Conservation (phyloP, 164 flowering plant species). For the Tinospora cordifolia region DNA sequence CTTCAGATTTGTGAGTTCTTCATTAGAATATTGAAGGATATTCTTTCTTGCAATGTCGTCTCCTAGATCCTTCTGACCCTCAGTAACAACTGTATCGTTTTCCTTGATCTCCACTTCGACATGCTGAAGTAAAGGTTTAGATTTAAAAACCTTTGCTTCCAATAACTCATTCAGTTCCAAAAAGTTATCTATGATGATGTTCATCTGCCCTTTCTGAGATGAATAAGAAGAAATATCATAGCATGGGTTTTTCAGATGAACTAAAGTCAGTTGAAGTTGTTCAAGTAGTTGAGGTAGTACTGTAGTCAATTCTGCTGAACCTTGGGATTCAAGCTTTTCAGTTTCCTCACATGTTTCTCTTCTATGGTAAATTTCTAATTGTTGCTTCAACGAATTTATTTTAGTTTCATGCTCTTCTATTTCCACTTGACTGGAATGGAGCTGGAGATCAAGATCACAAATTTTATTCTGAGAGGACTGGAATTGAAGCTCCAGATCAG, state of each 20-base stretch:
- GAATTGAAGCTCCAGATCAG: conserved; percentile 37
- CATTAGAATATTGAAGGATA: conserved; percentile 15
- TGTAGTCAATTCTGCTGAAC: conserved; percentile 14
- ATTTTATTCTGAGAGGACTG: conserved; percentile 29
- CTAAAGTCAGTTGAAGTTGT: conserved; percentile 33
- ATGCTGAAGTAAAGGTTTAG: conserved; percentile 18
- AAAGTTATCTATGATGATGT: conserved; percentile 24
- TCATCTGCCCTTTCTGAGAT: conserved; percentile 23
- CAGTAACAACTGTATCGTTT: conserved; percentile 14
- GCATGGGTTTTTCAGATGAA: conserved; percentile 27
- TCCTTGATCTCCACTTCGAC: conserved; percentile 19
- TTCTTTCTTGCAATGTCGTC: conserved; percentile 13
- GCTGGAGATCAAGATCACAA: conserved; percentile 33
- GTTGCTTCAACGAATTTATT: conserved; percentile 26
- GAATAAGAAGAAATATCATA: conserved; percentile 11
- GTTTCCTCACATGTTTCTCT: conserved; percentile 18
- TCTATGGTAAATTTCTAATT: conserved; percentile 18
- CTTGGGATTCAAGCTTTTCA: conserved; percentile 17
- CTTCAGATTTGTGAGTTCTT: conserved; percentile 27
- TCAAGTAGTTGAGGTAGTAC: conserved; percentile 21
- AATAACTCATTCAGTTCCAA: conserved; percentile 30
- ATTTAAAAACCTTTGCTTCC: conserved; percentile 29
- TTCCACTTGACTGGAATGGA: conserved; percentile 17
- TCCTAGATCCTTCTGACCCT: conserved; percentile 20
- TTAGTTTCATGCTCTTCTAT: conserved; percentile 21